Conservation (phyloP, 371 early-diverging fungal genomes). For the Neoconidiobolus thromboides region DNA sequence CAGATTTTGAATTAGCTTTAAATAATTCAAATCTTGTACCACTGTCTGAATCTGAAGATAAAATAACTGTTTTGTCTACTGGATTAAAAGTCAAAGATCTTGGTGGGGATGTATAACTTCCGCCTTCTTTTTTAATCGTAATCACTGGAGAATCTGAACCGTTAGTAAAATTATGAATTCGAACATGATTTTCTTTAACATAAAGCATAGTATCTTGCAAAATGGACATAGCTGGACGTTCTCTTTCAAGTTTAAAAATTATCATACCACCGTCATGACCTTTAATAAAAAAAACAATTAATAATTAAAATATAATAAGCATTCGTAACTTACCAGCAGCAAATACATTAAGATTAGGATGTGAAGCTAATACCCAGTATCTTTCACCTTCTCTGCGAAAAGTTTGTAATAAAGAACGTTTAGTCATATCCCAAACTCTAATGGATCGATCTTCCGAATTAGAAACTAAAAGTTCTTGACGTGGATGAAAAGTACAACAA, state of each 20-base stretch:
- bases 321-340: conserved; percentile 53
- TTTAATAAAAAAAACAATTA: conserved; percentile 6
- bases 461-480: conserved; percentile 80
- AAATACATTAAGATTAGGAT: conserved; percentile 86
- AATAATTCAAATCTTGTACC: conserved; percentile 73
- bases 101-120: conserved; percentile 46
- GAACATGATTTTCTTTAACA: conserved; percentile 62
- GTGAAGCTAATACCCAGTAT: conserved; percentile 92
- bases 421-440: conserved; percentile 91
- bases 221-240: conserved; percentile 75
- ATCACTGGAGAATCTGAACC: conserved; percentile 55
- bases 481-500: conserved; percentile 78
- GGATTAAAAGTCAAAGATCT: conserved; percentile 80
- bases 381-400: conserved; percentile 92
- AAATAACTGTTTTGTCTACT: conserved; percentile 68
- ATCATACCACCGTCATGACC: conserved; percentile 95
- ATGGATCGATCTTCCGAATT: conserved; percentile 95
- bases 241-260: conserved; percentile 92
- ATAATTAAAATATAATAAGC: conserved; percentile 5
- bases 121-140: conserved; percentile 43
- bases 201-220: conserved; percentile 65
- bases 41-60: conserved; percentile 39
- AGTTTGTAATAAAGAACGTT: conserved; percentile 74
- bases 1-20: conserved; percentile 50
- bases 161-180: conserved; percentile 55